Conservation (phyloP, 2,329 filamentous ascomycete species). For the Blastomyces parvus region DNA sequence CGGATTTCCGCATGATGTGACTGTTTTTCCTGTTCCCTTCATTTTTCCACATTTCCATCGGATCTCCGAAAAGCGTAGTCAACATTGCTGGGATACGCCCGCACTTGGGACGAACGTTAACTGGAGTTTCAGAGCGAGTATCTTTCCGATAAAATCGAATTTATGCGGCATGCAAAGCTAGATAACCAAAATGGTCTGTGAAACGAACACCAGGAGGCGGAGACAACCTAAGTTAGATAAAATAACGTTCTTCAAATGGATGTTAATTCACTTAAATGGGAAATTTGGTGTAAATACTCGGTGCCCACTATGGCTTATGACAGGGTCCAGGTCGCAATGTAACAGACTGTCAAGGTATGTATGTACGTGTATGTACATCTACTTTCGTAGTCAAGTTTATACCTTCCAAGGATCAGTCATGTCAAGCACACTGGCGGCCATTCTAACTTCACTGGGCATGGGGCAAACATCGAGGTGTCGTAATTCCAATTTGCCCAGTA, state of each 20-base stretch:
- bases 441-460: not conserved
- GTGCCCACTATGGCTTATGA: not conserved
- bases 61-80: not conserved
- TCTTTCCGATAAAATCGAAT: not conserved
- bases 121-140: not conserved
- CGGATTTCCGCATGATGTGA: not conserved
- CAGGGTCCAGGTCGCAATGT: not conserved
- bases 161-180: not conserved
- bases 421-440: not conserved
- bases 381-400: not conserved
- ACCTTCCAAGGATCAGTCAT: not conserved
- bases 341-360: not conserved
- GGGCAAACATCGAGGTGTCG: not conserved
- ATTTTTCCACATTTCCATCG: not conserved
- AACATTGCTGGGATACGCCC: no score
- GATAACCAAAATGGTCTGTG: not conserved
- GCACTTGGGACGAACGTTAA: not conserved
- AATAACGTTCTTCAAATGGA: not conserved
- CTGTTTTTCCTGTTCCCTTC: not conserved
- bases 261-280: not conserved
- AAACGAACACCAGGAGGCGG: not conserved
- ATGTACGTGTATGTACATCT: no score
- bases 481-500: not conserved
- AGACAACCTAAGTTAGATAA: not conserved
- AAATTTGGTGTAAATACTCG: not conserved